phyloP scores from a whole-genome alignment of 2,329 filamentous ascomycete genomes.

The Ceratocystis eucalypticola region DNA sequence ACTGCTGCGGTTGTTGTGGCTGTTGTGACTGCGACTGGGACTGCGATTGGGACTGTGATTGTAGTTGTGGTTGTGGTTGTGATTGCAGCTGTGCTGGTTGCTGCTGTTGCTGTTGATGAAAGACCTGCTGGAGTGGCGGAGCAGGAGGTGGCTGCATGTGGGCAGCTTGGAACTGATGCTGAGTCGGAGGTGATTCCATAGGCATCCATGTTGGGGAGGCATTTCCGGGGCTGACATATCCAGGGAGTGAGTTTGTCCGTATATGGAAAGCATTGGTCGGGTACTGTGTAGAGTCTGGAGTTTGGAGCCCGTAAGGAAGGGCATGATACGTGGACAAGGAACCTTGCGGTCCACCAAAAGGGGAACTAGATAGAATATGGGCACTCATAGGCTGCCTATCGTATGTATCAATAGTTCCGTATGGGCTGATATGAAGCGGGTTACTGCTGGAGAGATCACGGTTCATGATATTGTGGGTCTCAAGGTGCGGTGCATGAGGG shows the following conservation, averaged over 20 bases:
- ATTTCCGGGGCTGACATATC: conserved; percentile 44
- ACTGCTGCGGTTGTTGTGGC: background rate
- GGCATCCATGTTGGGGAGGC: conserved; percentile 55
- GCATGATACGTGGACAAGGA: conserved; percentile 43
- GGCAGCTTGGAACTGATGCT: conserved; percentile 44
- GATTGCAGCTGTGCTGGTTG: background rate
- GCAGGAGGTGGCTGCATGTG: conserved; percentile 7
- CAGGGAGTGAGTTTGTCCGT: conserved; percentile 37
- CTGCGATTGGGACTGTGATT: background rate
- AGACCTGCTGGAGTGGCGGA: conserved; percentile 4
- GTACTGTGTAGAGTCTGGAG: conserved; percentile 40
- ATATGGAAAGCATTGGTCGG: conserved; percentile 39
- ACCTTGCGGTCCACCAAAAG: conserved; percentile 34
- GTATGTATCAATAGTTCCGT: conserved; percentile 37
- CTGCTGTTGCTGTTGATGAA: background rate
- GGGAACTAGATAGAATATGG: conserved; percentile 36
- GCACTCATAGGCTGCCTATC: conserved; percentile 38
- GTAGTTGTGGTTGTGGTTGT: background rate
- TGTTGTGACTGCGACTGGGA: background rate
- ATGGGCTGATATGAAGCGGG: conserved; percentile 42
- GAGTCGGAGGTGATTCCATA: conserved; percentile 44
- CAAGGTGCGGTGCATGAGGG: background rate
- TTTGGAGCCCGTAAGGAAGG: conserved; percentile 42
- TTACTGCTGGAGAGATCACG: conserved; percentile 31
- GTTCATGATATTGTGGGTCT: conserved; percentile 33